A percentile compares a stretch with the other conserved stretches of the same genome.
phyloP scores from a whole-genome alignment of 345 rosid genomes.

The Erysimum cheiranthoides region DNA sequence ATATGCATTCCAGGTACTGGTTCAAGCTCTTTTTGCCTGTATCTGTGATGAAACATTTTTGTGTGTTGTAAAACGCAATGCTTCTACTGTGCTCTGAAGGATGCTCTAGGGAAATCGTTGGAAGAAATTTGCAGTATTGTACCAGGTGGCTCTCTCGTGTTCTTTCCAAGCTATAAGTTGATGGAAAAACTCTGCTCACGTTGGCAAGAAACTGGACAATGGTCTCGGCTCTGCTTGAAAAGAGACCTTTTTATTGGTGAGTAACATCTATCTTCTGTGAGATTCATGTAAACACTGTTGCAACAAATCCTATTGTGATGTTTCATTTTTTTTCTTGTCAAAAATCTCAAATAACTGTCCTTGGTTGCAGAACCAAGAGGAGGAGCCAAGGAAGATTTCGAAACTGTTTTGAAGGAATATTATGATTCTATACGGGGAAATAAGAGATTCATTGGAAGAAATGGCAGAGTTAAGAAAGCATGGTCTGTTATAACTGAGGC shows the following conservation, averaged over 20 bases:
- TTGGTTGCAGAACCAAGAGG: slow-evolving; percentile 84
- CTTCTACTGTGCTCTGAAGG: slow-evolving; percentile 57
- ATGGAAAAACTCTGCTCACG: slow-evolving; percentile 89
- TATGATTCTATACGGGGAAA: slow-evolving; percentile 59
- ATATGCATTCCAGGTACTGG: slow-evolving; percentile 80
- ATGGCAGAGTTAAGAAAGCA: slow-evolving; percentile 60
- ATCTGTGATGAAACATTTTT: slow-evolving; percentile 18
- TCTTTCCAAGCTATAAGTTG: slow-evolving; percentile 97
- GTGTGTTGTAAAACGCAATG: slow-evolving; percentile 7
- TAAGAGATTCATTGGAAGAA: slow-evolving; percentile 51
- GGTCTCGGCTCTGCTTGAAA: slow-evolving; percentile 71
- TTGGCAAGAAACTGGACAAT: slow-evolving; percentile 93
- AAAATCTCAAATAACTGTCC: slow-evolving; percentile 28
- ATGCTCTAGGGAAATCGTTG: slow-evolving; percentile 83
- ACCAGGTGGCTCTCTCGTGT: slow-evolving; percentile 89
- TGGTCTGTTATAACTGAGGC: slow-evolving; percentile 48
- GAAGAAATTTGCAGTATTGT: slow-evolving; percentile 81
- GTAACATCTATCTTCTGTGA: neutral
- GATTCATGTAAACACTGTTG: neutral
- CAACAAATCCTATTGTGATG: neutral
- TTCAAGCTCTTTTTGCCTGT: slow-evolving; percentile 28
- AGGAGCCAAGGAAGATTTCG: slow-evolving; percentile 85
- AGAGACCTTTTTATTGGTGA: slow-evolving; percentile 81
- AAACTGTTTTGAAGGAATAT: slow-evolving; percentile 76
- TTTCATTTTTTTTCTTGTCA: slow-evolving; percentile 1